A percentile compares a stretch with the other conserved stretches of the same genome.
phyloP scores from a whole-genome alignment of 345 rosid species.

The Leavenworthia alabamica region DNA sequence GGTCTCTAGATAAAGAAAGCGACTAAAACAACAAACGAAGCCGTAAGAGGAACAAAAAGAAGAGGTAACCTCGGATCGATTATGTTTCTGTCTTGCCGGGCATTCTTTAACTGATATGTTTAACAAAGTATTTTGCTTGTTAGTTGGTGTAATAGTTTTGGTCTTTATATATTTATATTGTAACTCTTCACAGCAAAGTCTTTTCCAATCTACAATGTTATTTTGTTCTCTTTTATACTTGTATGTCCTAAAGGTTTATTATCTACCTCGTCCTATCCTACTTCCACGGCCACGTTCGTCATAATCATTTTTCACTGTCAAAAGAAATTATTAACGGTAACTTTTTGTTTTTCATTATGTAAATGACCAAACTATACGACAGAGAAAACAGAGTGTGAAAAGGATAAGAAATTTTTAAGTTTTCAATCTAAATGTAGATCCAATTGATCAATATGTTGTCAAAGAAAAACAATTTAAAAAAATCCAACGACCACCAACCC shows the following conservation, averaged over 20 bases:
- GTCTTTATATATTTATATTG: not conserved
- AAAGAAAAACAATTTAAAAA: no score
- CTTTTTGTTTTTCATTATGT: no score
- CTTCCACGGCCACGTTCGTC: no score
- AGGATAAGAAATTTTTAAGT: no score
- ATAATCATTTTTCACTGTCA: not conserved
- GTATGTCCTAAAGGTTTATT: not conserved
- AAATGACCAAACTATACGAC: no score
- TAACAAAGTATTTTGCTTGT: conserved; percentile 23
- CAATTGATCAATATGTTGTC: no score
- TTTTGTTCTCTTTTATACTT: conserved; percentile 15
- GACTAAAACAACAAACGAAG: not conserved
- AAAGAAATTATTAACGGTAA: not conserved
- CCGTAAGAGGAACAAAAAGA: conserved; percentile 6
- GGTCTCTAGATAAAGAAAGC: conserved; percentile 58
- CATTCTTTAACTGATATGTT: conserved; percentile 30
- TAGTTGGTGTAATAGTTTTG: no score
- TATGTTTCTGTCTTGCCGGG: conserved; percentile 1
- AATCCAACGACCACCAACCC: no score
- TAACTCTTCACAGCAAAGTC: not conserved
- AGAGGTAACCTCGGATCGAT: conserved; percentile 21
- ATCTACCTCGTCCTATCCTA: no score
- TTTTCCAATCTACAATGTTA: not conserved
- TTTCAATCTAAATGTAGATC: no score
- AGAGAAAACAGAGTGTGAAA: no score